These are phyloP conservation scores for Strigomonas galati DNA, from an alignment of 208 protist genomes.

Conservation along the genomic window DNA sequence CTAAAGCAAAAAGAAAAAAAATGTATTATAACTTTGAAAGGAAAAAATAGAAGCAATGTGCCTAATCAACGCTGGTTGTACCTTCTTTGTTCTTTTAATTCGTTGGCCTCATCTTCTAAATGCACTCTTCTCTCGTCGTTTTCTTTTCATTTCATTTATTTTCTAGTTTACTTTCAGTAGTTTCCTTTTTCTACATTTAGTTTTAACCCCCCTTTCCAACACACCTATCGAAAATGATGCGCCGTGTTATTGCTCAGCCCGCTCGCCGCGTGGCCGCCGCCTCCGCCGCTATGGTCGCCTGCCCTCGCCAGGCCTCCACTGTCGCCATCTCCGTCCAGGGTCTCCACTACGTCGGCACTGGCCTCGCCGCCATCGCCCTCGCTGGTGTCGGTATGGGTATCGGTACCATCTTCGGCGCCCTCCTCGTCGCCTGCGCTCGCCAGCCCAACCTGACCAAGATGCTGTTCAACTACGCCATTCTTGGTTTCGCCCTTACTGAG, in stretches of 20 bases:
- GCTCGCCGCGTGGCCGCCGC: conserved; percentile 24
- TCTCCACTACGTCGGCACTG: conserved; percentile 72
- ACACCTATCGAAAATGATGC: conserved; percentile 29
- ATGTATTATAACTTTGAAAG: too few species aligned
- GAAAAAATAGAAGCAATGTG: too few species aligned
- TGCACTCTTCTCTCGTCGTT: too few species aligned
- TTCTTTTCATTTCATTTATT: too few species aligned
- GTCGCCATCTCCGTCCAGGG: conserved; percentile 69
- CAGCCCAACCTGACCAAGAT: conserved; percentile 80
- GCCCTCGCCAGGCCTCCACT: conserved; percentile 39
- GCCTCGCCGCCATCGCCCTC: conserved; percentile 69
- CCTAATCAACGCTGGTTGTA: too few species aligned
- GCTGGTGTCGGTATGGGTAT: conserved; percentile 55
- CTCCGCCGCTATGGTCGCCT: conserved; percentile 28
- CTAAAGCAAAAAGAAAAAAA: too few species aligned
- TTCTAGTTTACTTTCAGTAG: too few species aligned
- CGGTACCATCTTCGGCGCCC: conserved; percentile 61
- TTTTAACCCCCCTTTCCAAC: not conserved
- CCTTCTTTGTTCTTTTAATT: too few species aligned
- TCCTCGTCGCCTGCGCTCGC: conserved; percentile 65
- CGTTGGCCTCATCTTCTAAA: too few species aligned
- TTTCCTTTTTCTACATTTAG: conserved; percentile 6
- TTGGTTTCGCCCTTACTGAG: conserved; percentile 79
- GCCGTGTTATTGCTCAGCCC: conserved; percentile 33
- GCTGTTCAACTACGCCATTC: conserved; percentile 83